These are phyloP conservation scores for Exophiala lecanii-corni DNA, from an alignment of 2,329 filamentous ascomycete genomes.

Conservation along the genomic window DNA sequence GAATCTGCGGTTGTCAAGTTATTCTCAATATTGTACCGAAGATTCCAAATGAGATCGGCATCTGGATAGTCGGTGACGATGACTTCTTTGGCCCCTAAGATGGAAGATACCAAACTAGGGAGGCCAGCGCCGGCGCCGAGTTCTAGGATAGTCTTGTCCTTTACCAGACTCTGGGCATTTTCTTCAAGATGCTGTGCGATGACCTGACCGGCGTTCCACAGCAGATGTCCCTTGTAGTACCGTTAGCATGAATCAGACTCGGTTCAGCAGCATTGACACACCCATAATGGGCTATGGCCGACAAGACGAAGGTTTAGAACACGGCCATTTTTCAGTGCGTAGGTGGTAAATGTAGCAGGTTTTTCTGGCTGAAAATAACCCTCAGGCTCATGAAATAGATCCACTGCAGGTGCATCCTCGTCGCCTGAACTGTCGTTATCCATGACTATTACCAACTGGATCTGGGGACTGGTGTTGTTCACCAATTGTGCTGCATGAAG, in stretches of 20 bases:
- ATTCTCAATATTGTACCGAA: slow-evolving; percentile 67
- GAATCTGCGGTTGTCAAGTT: slow-evolving; percentile 44
- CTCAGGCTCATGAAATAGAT: slow-evolving; percentile 74
- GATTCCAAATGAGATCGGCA: slow-evolving; percentile 71
- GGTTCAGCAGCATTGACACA: slow-evolving; percentile 35
- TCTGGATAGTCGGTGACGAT: slow-evolving; percentile 91
- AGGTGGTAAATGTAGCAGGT: slow-evolving; percentile 66
- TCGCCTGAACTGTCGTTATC: slow-evolving; percentile 17
- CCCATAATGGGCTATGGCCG: slow-evolving; percentile 81
- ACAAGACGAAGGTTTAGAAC: slow-evolving; percentile 70
- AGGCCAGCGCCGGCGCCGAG: slow-evolving; percentile 84
- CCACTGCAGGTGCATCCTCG: slow-evolving; percentile 36
- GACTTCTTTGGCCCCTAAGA: slow-evolving; percentile 62
- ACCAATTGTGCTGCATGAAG: no score
- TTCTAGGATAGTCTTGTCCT: slow-evolving; percentile 70
- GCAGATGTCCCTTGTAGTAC: slow-evolving; percentile 62
- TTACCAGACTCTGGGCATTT: slow-evolving; percentile 56
- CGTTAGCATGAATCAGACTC: slow-evolving; percentile 21
- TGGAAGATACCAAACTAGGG: slow-evolving; percentile 71
- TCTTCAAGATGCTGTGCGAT: slow-evolving; percentile 74
- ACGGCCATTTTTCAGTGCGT: slow-evolving; percentile 64
- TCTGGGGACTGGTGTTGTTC: no score
- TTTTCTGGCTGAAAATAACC: slow-evolving; percentile 76
- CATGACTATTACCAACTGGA: neutral
- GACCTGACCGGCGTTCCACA: slow-evolving; percentile 86